A percentile compares a stretch with the other conserved stretches of the same genome.
These are phyloP conservation scores for Tetrahymena malaccensis DNA, from an alignment of 73 alveolate species.

Conservation along the genomic window DNA sequence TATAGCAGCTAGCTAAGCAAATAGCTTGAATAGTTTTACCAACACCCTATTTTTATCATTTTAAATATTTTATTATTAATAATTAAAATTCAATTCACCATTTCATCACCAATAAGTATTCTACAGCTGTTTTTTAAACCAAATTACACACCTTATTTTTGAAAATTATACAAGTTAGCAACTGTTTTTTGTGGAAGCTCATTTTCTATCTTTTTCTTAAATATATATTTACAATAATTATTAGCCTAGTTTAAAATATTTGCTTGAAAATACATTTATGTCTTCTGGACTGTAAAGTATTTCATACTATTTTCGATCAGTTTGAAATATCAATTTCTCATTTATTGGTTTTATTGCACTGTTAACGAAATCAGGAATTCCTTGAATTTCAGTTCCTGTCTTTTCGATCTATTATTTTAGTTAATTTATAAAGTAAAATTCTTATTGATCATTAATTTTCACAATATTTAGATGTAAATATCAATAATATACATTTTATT, in stretches of 20 bases:
- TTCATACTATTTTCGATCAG: neutral
- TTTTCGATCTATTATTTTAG: neutral
- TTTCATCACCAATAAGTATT: neutral
- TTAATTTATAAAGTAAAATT: neutral
- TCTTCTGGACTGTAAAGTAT: neutral
- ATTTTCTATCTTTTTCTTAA: neutral
- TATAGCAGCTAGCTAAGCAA: neutral
- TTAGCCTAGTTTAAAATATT: neutral
- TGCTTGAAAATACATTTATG: neutral
- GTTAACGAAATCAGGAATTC: neutral
- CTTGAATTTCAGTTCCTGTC: neutral
- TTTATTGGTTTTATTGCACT: neutral
- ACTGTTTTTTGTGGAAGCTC: neutral
- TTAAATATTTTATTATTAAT: neutral
- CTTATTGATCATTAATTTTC: too few species aligned
- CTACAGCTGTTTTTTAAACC: neutral
- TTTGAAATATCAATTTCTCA: neutral
- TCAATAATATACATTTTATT: neutral
- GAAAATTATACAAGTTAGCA: neutral
- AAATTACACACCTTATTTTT: neutral
- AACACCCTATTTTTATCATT: neutral
- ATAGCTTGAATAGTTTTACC: neutral
- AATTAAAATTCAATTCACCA: neutral
- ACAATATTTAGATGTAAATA: neutral
- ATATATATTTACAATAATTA: neutral